phyloP scores from a whole-genome alignment of 2,329 filamentous ascomycete genomes.

The Stylonectria norvegica region DNA sequence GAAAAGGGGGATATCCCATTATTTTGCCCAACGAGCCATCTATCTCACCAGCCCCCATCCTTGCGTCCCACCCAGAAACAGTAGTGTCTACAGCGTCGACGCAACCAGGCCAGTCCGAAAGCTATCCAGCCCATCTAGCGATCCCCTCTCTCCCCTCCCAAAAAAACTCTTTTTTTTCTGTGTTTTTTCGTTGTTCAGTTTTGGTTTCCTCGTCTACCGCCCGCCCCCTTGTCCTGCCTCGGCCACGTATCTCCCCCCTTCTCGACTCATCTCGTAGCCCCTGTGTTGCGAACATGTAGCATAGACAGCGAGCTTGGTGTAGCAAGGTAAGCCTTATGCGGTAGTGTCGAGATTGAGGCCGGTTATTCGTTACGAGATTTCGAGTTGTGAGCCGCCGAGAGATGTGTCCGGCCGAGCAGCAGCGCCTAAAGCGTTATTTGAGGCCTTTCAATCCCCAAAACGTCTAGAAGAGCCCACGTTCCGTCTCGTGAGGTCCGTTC shows the following conservation, averaged over 20 bases:
- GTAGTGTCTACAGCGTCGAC: constrained; percentile 1
- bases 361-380: too few relatives aligned
- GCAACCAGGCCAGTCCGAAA: constrained; percentile 23
- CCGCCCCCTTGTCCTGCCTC: constrained; percentile 12
- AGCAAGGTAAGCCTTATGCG: too few relatives aligned
- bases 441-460: constrained; percentile 14
- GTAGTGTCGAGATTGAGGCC: too few relatives aligned
- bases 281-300: neutral
- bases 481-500: constrained; percentile 28
- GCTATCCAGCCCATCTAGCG: constrained; percentile 20
- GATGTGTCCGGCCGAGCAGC: constrained; percentile 9
- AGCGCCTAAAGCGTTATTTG: constrained; percentile 5
- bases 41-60: constrained; percentile 20
- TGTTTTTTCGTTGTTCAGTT: constrained; percentile 26
- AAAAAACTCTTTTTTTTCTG: constrained; percentile 23
- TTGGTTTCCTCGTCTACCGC: constrained; percentile 16
- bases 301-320: neutral
- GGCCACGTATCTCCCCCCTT: constrained; percentile 8
- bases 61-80: constrained; percentile 8
- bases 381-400: constrained; percentile 12
- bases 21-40: constrained; percentile 26
- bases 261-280: constrained; percentile 4
- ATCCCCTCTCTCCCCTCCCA: constrained; percentile 27
- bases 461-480: constrained; percentile 25
- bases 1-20: constrained; percentile 20